phyloP scores from a whole-genome alignment of 2,329 filamentous ascomycete genomes.

The Geosmithia morbida region DNA sequence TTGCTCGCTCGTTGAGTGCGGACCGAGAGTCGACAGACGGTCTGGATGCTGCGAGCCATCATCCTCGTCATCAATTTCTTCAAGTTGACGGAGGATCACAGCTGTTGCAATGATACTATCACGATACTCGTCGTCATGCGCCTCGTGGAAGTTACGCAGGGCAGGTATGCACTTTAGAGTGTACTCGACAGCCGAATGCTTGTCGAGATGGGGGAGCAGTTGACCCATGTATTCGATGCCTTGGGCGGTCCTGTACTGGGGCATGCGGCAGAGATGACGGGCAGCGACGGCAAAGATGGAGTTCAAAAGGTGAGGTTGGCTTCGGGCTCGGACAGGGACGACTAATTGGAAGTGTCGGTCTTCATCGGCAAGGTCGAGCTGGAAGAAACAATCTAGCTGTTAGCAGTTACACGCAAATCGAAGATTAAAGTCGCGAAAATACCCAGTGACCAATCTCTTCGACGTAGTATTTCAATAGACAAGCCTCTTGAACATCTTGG shows the following conservation, averaged over 20 bases:
- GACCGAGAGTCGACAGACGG: background rate
- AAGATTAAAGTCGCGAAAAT: background rate
- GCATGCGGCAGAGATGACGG: slow-evolving; percentile 21
- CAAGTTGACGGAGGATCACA: slow-evolving; percentile 23
- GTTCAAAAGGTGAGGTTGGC: slow-evolving; percentile 21
- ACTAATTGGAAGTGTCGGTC: slow-evolving; percentile 22
- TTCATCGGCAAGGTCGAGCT: slow-evolving; percentile 26
- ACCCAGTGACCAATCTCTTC: slow-evolving; percentile 25
- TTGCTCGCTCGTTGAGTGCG: background rate
- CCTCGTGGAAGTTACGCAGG: slow-evolving; percentile 19
- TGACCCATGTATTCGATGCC: slow-evolving; percentile 23
- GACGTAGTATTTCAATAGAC: slow-evolving; percentile 21
- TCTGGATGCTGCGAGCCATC: background rate
- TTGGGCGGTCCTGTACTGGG: slow-evolving; percentile 18
- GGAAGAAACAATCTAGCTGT: background rate
- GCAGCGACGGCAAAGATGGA: slow-evolving; percentile 24
- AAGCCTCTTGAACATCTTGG: slow-evolving; percentile 20
- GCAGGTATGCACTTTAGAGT: slow-evolving; percentile 24
- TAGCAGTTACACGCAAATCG: background rate
- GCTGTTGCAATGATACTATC: slow-evolving; percentile 25
- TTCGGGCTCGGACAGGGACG: slow-evolving; percentile 17
- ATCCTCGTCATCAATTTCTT: slow-evolving; percentile 23
- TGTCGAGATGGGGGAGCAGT: slow-evolving; percentile 16
- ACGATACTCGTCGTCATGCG: slow-evolving; percentile 20
- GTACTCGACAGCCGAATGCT: slow-evolving; percentile 23